Base-by-base conservation (phyloP, 106 monocot genomes). In the Amphibolis antarctica region DNA sequence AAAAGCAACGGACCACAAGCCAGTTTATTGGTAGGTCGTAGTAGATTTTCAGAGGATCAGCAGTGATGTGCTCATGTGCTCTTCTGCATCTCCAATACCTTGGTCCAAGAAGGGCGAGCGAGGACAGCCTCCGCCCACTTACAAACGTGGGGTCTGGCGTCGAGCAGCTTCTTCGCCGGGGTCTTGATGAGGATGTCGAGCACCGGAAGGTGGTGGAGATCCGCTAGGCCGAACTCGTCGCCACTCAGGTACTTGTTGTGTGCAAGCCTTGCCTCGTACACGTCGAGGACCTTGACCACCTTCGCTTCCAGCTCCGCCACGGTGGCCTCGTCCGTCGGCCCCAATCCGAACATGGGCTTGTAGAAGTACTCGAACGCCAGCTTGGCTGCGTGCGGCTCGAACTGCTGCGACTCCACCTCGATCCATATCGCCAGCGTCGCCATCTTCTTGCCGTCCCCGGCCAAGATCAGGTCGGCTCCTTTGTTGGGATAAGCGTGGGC, bases 151-250 rank as follows among this genome's bases (percentile, higher is more conserved):
- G 53, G 53, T 12, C 71, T 28, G 11, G 71, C 21, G 3, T 71
- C 70, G 42, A 71, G 51, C 25, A 62, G 12, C 42, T 51, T 52
- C 70, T 53, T 71, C 44, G 46, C 17, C 5, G 75, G 76, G 4
- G 76, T 76, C 12, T 15, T 28, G 70, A 76, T 51, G 9, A 88
- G 60, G 47, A 45, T 42, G 29, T 73, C 50, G 24, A 53, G 70
- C 1, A 44, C 59, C 0, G 74, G 51, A 9, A 81, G 22, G 63
- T 83, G 85, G 65, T 72, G 74, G 42, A 78, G 74, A 42, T 85
- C 85, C 1, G 81, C 81, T n/a, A 85, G 53, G 61, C 81, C 80
- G 71, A 78, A 63, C 75, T 49, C 68, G 30, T 78, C 85, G 0
- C 81, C 81, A n/a, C 84, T 77, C 10, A 88, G 26, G 57, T 79